Evolutionary conservation across 306 rosid genomes (phyloP).

Genomic region (Spatholobus suberectus): DNA sequence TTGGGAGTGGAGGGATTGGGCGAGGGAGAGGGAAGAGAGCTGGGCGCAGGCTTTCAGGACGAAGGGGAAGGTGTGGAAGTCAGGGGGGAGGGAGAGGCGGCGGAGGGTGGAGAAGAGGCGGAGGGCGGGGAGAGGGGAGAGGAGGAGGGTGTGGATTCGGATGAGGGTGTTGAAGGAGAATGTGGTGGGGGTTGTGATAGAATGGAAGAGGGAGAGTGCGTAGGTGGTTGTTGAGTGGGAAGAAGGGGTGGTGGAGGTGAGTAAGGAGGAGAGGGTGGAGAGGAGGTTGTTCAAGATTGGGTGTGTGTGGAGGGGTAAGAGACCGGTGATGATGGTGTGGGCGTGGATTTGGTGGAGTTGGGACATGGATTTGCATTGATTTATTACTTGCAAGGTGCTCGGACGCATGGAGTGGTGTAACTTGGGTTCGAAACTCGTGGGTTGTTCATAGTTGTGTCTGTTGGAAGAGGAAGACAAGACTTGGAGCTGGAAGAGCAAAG

Average conservation of each 20-base stretch:
- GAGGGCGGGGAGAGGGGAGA: conserved; percentile 63
- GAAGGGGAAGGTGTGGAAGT: conserved; percentile 78
- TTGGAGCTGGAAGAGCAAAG: too few species aligned
- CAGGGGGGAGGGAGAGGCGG: conserved; percentile 62
- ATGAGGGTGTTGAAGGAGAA: conserved; percentile 74
- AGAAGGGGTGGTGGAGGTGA: neutral
- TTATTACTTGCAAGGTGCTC: conserved; percentile 29
- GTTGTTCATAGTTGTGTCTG: too few species aligned
- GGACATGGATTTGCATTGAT: conserved; percentile 55
- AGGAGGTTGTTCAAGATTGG: conserved; percentile 49
- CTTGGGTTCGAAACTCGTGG: neutral
- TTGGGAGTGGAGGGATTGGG: conserved; percentile 63
- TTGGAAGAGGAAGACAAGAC: too few species aligned
- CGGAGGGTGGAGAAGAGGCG: conserved; percentile 56
- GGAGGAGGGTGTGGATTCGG: conserved; percentile 63
- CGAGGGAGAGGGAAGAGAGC: conserved; percentile 40
- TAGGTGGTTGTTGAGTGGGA: conserved; percentile 36
- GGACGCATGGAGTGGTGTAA: neutral
- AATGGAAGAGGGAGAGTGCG: conserved; percentile 59
- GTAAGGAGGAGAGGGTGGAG: conserved; percentile 47
- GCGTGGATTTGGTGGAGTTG: conserved; percentile 68
- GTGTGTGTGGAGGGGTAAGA: conserved; percentile 29
- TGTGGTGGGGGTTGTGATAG: conserved; percentile 63
- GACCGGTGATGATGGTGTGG: conserved; percentile 50
- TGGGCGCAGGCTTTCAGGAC: conserved; percentile 64